Conservation (phyloP, 768 basidiomycete species). For the Chlorophyllum brunneum region DNA sequence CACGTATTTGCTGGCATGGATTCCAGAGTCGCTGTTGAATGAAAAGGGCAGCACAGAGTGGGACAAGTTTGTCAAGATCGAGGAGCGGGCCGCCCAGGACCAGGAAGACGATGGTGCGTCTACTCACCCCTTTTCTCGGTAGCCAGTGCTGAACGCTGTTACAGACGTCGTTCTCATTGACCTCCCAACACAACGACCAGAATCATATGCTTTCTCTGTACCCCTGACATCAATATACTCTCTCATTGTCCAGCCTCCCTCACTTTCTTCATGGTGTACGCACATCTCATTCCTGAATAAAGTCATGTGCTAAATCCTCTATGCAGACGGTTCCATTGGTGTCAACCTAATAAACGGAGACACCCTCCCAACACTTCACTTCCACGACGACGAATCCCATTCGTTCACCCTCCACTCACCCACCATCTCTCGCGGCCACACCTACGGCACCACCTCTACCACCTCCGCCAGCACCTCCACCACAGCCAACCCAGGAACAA, state of each 20-base stretch:
- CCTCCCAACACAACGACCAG: slow-evolving; percentile 75
- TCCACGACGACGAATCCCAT: slow-evolving; percentile 95
- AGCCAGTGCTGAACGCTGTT: slow-evolving; percentile 6
- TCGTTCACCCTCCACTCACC: slow-evolving; percentile 61
- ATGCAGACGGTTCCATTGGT: slow-evolving; percentile 77
- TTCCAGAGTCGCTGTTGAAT: slow-evolving; percentile 81
- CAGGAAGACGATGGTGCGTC: slow-evolving; percentile 73
- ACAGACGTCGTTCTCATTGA: slow-evolving; percentile 84
- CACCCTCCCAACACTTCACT: slow-evolving; percentile 86
- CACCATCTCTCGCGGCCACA: slow-evolving; percentile 24
- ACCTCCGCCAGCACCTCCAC: not conserved
- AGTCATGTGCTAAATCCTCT: slow-evolving; percentile 11
- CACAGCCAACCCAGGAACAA: slow-evolving; percentile 27
- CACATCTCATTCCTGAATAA: slow-evolving; percentile 19
- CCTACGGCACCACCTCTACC: slow-evolving; percentile 17
- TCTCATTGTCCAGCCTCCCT: slow-evolving; percentile 79
- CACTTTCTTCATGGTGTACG: slow-evolving; percentile 80
- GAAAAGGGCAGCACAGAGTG: slow-evolving; percentile 82
- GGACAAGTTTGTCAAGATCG: slow-evolving; percentile 86
- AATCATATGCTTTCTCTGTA: slow-evolving; percentile 95
- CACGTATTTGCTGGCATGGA: slow-evolving; percentile 85
- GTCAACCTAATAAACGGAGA: slow-evolving; percentile 86
- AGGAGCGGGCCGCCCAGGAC: slow-evolving; percentile 54
- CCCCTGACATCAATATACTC: slow-evolving; percentile 88
- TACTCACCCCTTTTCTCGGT: slow-evolving; percentile 2